Evolutionary conservation across 345 rosid species (phyloP), one percentile per base, ranked within the genome.

Genomic region (Erucastrum elatum): DNA sequence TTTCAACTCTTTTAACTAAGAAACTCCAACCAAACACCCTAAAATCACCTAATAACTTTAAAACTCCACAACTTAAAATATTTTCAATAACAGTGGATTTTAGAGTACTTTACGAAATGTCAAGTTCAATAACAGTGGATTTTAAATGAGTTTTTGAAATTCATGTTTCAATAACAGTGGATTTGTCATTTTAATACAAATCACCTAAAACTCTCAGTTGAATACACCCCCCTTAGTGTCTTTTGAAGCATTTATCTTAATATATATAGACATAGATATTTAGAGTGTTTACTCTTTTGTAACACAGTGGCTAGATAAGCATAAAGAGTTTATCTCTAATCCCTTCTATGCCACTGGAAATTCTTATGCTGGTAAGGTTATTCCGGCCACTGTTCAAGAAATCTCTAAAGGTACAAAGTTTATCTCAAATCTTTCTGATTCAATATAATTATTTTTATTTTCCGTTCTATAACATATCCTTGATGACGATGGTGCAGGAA

Each of bases 291-390:
- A 25, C n/a, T 21, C 30, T 27, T 5, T 33, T 16, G n/a, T 11
- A 34, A 13, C 74, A 49, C 75, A 91, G 94, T 92, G 93, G 91
- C 62, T 92, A 59, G 73, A 12, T 17, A 78, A 71, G 61, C 94
- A 87, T 72, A 80, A 76, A 5, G 85, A 87, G n/a, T 87, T 87
- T 75, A 61, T 73, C 35, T 79, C 86, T 6, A 86, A 80, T 64
- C 87, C 85, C 1, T 8, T 92, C 17, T 90, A 87, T 63, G 21
- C 88, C 1, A 76, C 87, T 1, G 95, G 97, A 51, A 87, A 88
- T 76, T 92, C 95, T 0, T 90, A 87, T 76, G 71, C 97, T 5
- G 95, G 95, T 77, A 7, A 80, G 7, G 67, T 73, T 35, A 56
- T 89, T 37, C 97, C 97, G 6, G 80, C 81, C 17, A 8, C 85